phyloP scores from a whole-genome alignment of 805 yeast species.

The Metschnikowia koreensis region DNA sequence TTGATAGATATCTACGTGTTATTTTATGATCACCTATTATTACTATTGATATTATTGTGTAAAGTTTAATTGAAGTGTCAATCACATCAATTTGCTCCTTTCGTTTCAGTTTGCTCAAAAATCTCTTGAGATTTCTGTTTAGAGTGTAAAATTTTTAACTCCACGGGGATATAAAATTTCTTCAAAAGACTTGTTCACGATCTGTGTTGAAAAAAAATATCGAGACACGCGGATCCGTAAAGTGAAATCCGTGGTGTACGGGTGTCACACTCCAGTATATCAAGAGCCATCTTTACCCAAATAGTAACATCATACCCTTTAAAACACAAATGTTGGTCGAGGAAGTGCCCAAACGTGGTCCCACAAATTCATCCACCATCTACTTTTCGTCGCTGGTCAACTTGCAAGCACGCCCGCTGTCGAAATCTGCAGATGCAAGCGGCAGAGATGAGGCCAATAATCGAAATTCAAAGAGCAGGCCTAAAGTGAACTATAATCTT shows the following conservation, averaged over 20 bases:
- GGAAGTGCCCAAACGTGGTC: slow-evolving; percentile 37
- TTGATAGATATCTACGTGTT: slow-evolving; percentile 9
- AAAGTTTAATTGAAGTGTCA: too few species aligned
- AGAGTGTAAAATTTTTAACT: too few species aligned
- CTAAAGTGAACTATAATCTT: slow-evolving; percentile 45
- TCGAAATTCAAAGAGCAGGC: slow-evolving; percentile 32
- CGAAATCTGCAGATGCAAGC: slow-evolving; percentile 16
- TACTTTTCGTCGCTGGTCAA: slow-evolving; percentile 43
- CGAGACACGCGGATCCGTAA: too few species aligned
- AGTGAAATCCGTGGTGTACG: slow-evolving; percentile 1
- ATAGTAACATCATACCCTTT: neutral
- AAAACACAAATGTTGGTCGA: slow-evolving; percentile 37
- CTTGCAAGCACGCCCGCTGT: slow-evolving; percentile 37
- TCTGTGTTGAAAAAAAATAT: too few species aligned
- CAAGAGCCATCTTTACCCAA: neutral
- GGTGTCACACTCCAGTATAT: neutral
- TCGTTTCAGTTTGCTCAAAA: too few species aligned
- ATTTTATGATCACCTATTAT: too few species aligned
- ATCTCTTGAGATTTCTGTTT: too few species aligned
- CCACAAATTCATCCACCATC: slow-evolving; percentile 34
- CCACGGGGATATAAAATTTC: too few species aligned
- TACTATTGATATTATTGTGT: too few species aligned
- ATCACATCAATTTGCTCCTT: too few species aligned
- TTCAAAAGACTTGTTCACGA: too few species aligned
- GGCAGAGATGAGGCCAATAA: slow-evolving; percentile 20